Percentiles rank a stretch among this genome's conserved stretches.
phyloP scores from a whole-genome alignment of 345 rosid genomes.

The Euphorbia pulcherrima region DNA sequence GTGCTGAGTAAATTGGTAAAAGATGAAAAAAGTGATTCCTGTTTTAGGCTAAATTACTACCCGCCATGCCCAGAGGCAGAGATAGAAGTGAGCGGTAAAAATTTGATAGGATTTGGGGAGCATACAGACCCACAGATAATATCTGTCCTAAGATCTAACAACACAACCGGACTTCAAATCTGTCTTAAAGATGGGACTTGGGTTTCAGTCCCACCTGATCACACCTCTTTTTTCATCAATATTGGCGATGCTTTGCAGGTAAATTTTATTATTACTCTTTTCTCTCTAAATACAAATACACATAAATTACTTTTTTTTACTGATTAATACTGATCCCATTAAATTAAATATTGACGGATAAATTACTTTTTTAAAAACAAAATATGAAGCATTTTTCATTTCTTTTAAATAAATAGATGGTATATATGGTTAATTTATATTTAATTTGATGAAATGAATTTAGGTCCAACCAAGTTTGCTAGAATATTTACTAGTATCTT shows the following conservation, averaged over 20 bases:
- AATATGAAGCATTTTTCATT: too few species aligned
- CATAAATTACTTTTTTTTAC: too few species aligned
- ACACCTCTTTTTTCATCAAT: constrained; percentile 42
- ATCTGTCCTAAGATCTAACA: constrained; percentile 53
- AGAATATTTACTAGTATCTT: background rate
- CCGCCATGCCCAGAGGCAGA: constrained; percentile 45
- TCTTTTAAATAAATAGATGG: too few species aligned
- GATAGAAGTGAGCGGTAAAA: constrained; percentile 32
- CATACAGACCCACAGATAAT: constrained; percentile 69
- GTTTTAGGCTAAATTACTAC: constrained; percentile 54
- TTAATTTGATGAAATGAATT: too few species aligned
- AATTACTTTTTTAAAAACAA: too few species aligned
- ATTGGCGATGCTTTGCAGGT: constrained; percentile 62
- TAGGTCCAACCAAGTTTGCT: background rate
- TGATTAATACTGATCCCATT: too few species aligned
- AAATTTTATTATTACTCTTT: too few species aligned
- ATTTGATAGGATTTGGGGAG: constrained; percentile 55
- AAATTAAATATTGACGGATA: too few species aligned
- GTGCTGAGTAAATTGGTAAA: constrained; percentile 27
- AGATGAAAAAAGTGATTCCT: constrained; percentile 42
- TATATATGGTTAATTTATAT: too few species aligned
- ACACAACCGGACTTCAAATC: constrained; percentile 55
- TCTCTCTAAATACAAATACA: too few species aligned
- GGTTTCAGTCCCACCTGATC: constrained; percentile 56
- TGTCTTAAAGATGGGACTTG: constrained; percentile 45